phyloP scores from a whole-genome alignment of 257 asterid species.

The Plantago ovata region DNA sequence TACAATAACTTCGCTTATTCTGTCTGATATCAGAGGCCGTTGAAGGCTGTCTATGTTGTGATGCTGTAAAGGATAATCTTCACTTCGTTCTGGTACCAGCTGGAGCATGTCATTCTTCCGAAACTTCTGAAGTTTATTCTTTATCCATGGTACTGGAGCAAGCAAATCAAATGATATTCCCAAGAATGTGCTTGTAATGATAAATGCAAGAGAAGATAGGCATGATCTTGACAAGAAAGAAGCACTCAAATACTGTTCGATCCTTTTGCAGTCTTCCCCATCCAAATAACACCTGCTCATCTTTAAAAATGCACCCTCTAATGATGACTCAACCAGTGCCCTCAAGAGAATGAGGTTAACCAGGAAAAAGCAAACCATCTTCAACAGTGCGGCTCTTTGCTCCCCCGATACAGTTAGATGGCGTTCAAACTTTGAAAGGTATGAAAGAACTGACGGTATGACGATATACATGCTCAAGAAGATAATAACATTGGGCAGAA shows the following conservation, averaged over 20 bases:
- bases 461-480: constrained; percentile 93
- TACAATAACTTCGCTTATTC: constrained; percentile 37
- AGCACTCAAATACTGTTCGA: constrained; percentile 73
- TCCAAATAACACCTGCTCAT: constrained; percentile 98
- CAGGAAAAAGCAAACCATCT: constrained; percentile 94
- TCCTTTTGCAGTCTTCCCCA: constrained; percentile 94
- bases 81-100: constrained; percentile 81
- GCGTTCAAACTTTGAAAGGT: constrained; percentile 84
- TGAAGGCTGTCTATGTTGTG: constrained; percentile 55
- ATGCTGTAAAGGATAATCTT: constrained; percentile 67
- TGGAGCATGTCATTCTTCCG: constrained; percentile 94
- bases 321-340: constrained; percentile 86
- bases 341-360: constrained; percentile 91
- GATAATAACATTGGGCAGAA: constrained; percentile 89
- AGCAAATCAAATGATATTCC: constrained; percentile 90
- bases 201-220: constrained; percentile 85
- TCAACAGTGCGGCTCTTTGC: constrained; percentile 85
- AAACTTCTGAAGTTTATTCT: constrained; percentile 75
- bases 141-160: constrained; percentile 99
- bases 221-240: constrained; percentile 89
- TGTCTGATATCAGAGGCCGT: constrained; percentile 67
- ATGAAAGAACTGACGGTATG: constrained; percentile 87
- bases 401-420: constrained; percentile 97
- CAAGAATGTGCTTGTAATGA: constrained; percentile 85
- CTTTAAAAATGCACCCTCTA: constrained; percentile 70